Base-by-base conservation (phyloP, 352 stramenopile species). In the Globisporangium alternatum region DNA sequence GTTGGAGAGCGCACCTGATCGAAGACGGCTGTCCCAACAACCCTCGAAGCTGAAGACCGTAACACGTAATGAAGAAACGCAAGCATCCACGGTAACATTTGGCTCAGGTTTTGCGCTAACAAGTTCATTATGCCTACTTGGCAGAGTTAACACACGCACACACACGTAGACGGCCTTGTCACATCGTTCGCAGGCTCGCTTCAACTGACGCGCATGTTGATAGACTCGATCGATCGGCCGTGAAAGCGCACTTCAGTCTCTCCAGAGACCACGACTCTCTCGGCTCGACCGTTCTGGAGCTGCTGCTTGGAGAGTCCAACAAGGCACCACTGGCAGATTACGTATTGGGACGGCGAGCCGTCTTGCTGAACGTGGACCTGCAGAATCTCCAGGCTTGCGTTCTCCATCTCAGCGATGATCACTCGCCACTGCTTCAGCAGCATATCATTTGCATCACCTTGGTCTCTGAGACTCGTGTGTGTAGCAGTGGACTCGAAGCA, bases 21-120 rank as follows among this genome's bases (percentile, higher is more conserved):
- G 74, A 90, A 43, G 80, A 89, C 47, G 67, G 69, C 19, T 95
- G 86, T 61, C 75, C 81, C n/a, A 88, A 82, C 54, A 95, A 95
- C 68, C 86, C 86, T n/a, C 70, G 86, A n/a, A 83, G 62, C 25
- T 63, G 43, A 62, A 15, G 25, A 28, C 25, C 25, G 25, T 56
- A 37, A 22, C 9, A 35, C 37, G 28, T 33, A 67, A n/a, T 15
- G 25, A 28, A 60, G 39, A 17, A 31, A 58, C 19, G 10, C 17
- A 7, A 25, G 33, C 22, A 31, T 3, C 13, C 9, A 37, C n/a
- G 31, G n/a, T 30, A 56, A 39, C 49, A 15, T n/a, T 47, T 22
- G 19, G 41, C 41, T 21, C 37, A 13, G 37, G 1, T 35, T 54
- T 17, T 54, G 22, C 12, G 17, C 21, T 48, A 25, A 31, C 6